These are phyloP conservation scores for Vitis labrusca DNA, from an alignment of 164 flowering plant genomes.

Conservation along the genomic window DNA sequence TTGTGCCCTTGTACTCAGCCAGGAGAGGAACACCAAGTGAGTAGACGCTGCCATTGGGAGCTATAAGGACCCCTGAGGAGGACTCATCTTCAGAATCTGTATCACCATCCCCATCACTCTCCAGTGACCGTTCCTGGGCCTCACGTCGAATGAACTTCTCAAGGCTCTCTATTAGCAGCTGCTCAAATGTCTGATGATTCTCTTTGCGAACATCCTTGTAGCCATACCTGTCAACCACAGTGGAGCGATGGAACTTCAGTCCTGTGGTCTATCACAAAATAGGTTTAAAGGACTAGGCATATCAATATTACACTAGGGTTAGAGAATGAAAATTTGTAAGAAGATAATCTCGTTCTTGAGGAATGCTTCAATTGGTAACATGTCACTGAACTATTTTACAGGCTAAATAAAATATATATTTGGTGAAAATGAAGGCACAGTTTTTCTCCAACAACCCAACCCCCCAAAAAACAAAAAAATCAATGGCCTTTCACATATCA, in stretches of 20 bases:
- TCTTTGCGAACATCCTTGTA: constrained; percentile 96
- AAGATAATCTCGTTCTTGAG: no score
- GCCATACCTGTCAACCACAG: constrained; percentile 60
- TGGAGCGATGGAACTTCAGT: neutral
- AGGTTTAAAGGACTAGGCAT: no score
- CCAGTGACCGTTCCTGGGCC: constrained; percentile 88
- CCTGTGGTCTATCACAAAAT: neutral
- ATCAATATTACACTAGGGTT: no score
- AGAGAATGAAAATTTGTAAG: no score
- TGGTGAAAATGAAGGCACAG: no score
- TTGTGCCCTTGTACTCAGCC: constrained; percentile 40
- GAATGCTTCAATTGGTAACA: no score
- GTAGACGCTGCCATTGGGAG: constrained; percentile 87
- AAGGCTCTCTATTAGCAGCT: constrained; percentile 91
- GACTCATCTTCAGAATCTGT: constrained; percentile 60
- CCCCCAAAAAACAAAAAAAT: no score
- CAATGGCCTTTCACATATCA: no score
- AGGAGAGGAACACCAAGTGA: constrained; percentile 87
- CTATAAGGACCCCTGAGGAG: constrained; percentile 60
- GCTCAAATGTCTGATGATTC: constrained; percentile 94
- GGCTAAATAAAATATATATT: no score
- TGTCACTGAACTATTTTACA: no score
- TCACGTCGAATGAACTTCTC: constrained; percentile 95
- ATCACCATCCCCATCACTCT: constrained; percentile 87
- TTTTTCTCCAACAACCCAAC: no score